Conservation (phyloP, 2,329 filamentous ascomycete species). For the Penicillium sclerotigenum region DNA sequence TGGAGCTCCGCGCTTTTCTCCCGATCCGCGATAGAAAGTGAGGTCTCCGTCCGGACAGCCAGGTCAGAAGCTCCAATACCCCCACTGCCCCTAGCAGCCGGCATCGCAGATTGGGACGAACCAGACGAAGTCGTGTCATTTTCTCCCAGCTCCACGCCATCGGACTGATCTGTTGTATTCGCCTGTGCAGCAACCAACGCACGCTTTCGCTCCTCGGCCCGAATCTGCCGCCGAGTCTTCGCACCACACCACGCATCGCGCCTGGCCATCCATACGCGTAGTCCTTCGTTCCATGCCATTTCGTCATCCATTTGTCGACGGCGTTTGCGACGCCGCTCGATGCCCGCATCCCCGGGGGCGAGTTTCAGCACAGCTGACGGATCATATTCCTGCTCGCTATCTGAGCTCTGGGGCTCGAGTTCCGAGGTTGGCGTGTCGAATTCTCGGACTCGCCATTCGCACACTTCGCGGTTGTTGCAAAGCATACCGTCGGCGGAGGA, state of each 20-base stretch:
- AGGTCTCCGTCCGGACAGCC: constrained; percentile 19
- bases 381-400: constrained; percentile 12
- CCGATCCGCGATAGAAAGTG: constrained; percentile 23
- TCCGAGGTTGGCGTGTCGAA: constrained; percentile 39
- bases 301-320: constrained; percentile 61
- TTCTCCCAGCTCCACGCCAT: constrained; percentile 1
- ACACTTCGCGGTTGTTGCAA: constrained; percentile 26
- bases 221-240: constrained; percentile 28
- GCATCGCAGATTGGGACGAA: not conserved
- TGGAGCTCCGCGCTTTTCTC: constrained; percentile 14
- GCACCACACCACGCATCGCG: constrained; percentile 86
- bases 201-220: constrained; percentile 18
- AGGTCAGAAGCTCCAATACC: constrained; percentile 12
- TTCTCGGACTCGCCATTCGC: constrained; percentile 38
- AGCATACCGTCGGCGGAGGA: constrained; percentile 18
- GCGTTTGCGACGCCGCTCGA: constrained; percentile 55
- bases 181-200: not conserved
- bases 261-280: constrained; percentile 73
- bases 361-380: constrained; percentile 17
- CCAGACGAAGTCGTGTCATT: not conserved
- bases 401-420: constrained; percentile 30
- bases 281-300: constrained; percentile 73
- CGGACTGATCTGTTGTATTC: not conserved
- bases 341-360: constrained; percentile 43
- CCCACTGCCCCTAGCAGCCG: not conserved